Conservation (phyloP, 805 yeast genomes). For the Brettanomyces naardenensis region DNA sequence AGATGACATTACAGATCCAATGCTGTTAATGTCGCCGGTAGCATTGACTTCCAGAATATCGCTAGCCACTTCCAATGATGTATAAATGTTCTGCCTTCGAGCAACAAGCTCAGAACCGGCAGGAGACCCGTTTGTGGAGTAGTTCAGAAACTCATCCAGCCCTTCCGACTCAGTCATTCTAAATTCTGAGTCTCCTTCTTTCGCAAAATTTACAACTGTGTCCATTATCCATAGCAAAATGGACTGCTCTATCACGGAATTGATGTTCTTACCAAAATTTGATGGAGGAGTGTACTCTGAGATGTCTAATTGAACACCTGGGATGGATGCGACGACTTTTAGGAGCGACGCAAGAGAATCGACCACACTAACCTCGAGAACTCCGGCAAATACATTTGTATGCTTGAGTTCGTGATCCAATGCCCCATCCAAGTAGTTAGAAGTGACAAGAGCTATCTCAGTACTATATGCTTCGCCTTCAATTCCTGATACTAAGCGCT, state of each 20-base stretch:
- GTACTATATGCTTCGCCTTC: constrained; percentile 5
- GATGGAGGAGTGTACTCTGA: not conserved
- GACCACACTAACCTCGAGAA: constrained; percentile 19
- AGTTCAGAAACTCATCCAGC: constrained; percentile 15
- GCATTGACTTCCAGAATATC: constrained; percentile 1
- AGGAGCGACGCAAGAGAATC: constrained; percentile 8
- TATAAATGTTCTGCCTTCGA: not conserved
- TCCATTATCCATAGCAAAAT: constrained; percentile 30
- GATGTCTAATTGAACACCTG: not conserved
- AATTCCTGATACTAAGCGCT: not conserved
- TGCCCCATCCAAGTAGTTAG: constrained; percentile 11
- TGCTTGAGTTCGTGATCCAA: constrained; percentile 5
- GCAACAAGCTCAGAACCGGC: not conserved
- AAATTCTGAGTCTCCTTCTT: not conserved
- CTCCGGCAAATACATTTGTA: constrained; percentile 12
- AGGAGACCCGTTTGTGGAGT: not conserved
- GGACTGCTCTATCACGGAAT: constrained; percentile 14
- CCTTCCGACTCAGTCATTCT: constrained; percentile 6
- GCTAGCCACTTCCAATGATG: constrained; percentile 1
- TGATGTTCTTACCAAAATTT: constrained; percentile 3
- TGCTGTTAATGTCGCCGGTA: constrained; percentile 4
- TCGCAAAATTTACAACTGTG: not conserved
- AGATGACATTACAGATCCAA: constrained; percentile 8
- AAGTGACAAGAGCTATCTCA: constrained; percentile 16
- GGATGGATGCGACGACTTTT: constrained; percentile 1